Conservation (phyloP, 2,329 filamentous ascomycete genomes). For the Tricladium varicosporioides region DNA sequence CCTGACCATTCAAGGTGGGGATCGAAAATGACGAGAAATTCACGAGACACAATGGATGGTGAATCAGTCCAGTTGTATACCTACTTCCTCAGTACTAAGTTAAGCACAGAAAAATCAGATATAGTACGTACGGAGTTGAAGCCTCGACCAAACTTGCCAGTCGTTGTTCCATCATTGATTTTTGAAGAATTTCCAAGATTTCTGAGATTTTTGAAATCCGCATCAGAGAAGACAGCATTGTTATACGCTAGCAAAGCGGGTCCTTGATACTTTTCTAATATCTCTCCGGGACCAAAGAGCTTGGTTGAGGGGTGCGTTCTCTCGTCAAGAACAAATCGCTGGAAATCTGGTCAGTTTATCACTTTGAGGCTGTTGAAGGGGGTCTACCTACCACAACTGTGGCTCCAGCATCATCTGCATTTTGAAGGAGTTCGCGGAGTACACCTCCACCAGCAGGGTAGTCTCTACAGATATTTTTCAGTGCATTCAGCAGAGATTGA, state of each 20-base stretch:
- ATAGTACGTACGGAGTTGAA: slow-evolving; percentile 34
- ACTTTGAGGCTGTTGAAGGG: neutral
- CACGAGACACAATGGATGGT: slow-evolving; percentile 34
- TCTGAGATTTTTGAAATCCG: slow-evolving; percentile 34
- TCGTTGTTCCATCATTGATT: slow-evolving; percentile 30
- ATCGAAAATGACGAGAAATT: slow-evolving; percentile 34
- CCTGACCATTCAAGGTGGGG: slow-evolving; percentile 37
- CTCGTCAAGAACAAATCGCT: slow-evolving; percentile 29
- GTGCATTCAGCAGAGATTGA: slow-evolving; percentile 29
- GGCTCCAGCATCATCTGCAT: slow-evolving; percentile 91
- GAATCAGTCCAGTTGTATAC: slow-evolving; percentile 39
- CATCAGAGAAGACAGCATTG: slow-evolving; percentile 30
- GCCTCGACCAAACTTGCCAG: slow-evolving; percentile 37
- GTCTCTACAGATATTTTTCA: slow-evolving; percentile 34
- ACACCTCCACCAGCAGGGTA: slow-evolving; percentile 81
- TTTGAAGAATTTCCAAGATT: slow-evolving; percentile 35
- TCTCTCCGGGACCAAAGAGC: slow-evolving; percentile 29
- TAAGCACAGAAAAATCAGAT: neutral
- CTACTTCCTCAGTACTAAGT: slow-evolving; percentile 18
- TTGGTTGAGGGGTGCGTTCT: slow-evolving; percentile 23
- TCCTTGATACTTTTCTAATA: slow-evolving; percentile 34
- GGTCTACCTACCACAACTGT: slow-evolving; percentile 58
- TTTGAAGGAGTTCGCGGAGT: slow-evolving; percentile 90
- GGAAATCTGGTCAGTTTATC: neutral
- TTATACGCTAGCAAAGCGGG: slow-evolving; percentile 36